phyloP scores from a whole-genome alignment of 768 basidiomycete species.

The Lactarius trivialis region DNA sequence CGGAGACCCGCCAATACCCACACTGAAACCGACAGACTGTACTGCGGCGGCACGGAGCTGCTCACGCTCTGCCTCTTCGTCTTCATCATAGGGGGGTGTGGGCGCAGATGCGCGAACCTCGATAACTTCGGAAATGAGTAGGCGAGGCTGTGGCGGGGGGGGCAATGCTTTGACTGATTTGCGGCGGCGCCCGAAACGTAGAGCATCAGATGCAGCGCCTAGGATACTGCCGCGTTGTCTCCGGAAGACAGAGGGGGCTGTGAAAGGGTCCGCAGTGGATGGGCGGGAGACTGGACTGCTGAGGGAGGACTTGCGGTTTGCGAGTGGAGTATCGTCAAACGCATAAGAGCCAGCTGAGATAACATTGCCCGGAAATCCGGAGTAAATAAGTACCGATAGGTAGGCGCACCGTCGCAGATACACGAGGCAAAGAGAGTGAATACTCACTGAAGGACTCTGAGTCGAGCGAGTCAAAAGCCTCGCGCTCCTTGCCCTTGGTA shows the following conservation, averaged over 20 bases:
- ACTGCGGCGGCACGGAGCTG: constrained; percentile 72
- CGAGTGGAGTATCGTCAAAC: constrained; percentile 11
- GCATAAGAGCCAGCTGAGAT: constrained; percentile 8
- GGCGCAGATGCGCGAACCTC: constrained; percentile 41
- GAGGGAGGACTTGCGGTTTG: constrained; percentile 5
- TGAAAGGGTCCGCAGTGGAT: constrained; percentile 8
- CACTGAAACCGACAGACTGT: constrained; percentile 63
- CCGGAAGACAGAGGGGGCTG: constrained; percentile 1
- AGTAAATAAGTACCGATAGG: constrained; percentile 4
- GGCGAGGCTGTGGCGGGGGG: constrained; percentile 30
- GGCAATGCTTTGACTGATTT: constrained; percentile 24
- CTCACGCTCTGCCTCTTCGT: constrained; percentile 66
- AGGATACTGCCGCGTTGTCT: constrained; percentile 25
- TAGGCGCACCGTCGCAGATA: neutral
- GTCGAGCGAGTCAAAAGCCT: constrained; percentile 15
- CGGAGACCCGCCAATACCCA: constrained; percentile 39
- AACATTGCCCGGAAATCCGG: neutral
- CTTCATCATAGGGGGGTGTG: constrained; percentile 32
- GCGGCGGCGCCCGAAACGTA: constrained; percentile 22
- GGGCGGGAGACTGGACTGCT: constrained; percentile 6
- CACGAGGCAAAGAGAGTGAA: constrained; percentile 15
- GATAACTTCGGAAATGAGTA: constrained; percentile 61
- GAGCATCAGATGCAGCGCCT: constrained; percentile 26
- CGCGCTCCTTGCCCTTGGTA: constrained; percentile 21
- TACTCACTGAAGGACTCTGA: constrained; percentile 16